Conservation (phyloP, 495 filamentous ascomycete genomes). For the Hamigera avellanea region DNA sequence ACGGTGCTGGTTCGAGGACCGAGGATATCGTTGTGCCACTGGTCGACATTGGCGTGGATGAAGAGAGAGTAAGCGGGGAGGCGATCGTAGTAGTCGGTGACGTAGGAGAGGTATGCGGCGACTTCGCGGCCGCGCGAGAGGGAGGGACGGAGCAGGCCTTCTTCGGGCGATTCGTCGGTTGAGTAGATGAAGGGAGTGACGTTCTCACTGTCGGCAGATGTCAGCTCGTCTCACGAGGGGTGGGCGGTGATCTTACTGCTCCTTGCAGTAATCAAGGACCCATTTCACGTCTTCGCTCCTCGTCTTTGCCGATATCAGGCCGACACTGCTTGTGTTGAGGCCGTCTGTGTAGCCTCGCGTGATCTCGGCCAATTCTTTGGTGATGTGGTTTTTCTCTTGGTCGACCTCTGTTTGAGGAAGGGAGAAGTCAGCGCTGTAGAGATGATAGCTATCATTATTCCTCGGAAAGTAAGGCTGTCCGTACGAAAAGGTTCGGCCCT, state of each 20-base stretch:
- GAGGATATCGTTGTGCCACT: constrained; percentile 36
- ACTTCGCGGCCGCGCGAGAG: constrained; percentile 28
- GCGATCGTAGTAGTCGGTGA: constrained; percentile 25
- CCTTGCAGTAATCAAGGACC: constrained; percentile 14
- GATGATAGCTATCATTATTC: too few species aligned
- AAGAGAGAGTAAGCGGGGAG: constrained; percentile 29
- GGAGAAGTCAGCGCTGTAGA: too few species aligned
- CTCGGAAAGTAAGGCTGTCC: too few species aligned
- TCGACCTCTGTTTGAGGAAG: too few species aligned
- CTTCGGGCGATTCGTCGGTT: constrained; percentile 18
- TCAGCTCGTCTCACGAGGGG: too few species aligned
- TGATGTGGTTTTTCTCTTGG: too few species aligned
- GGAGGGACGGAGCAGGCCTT: constrained; percentile 17
- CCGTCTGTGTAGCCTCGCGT: too few species aligned
- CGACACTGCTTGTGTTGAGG: constrained; percentile 7
- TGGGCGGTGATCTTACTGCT: too few species aligned
- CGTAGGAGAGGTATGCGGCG: constrained; percentile 28
- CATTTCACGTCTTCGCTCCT: constrained; percentile 15
- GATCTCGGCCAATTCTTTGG: too few species aligned
- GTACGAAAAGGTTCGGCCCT: too few species aligned
- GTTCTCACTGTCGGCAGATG: too few species aligned
- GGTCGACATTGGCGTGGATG: constrained; percentile 26
- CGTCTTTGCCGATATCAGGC: constrained; percentile 16
- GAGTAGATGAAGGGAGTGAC: constrained; percentile 27
- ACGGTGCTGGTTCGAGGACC: constrained; percentile 17